Base-by-base conservation (phyloP, 2,329 filamentous ascomycete species). In the Xylaria sp. region DNA sequence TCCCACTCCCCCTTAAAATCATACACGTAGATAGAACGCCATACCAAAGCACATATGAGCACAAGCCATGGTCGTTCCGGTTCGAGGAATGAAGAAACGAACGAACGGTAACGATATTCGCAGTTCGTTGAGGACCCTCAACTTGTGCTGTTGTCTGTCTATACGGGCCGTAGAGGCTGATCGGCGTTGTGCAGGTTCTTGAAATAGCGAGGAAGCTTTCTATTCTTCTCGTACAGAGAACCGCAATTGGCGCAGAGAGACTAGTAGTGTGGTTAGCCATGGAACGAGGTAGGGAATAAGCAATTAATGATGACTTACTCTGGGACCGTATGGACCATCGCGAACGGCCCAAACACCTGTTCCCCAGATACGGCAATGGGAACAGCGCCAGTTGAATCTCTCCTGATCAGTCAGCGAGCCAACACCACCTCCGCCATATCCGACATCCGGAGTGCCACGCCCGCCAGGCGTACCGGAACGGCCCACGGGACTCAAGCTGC, bases 181-280 rank as follows among this genome's bases (percentile, higher is more conserved):
- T 65, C 63, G 42, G 19, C n/a, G 2, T 44, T 37, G 57, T 92
- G 91, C 52, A 93, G 78, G 62, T 87, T 83, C 70, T 86, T 86
- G 2, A 85, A 86, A 87, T 88, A 92, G 34, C 86, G 84, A 7
- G 93, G 92, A 0, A 96, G 80, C 65, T 87, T 87, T 75, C 90
- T 88, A 74, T 95, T 90, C 57, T 91, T 87, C 75, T 97, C 93
- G 72, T 90, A 97, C 18, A 93, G 77, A 67, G 92, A 87, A 59
- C 92, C 93, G 73, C 93, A 97, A 73, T 96, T 97, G 75, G 92
- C 90, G 78, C 93, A 97, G 3, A 97, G 84, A 35, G 90, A 89
- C 90, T 92, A 66, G 35, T 61, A 65, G 16, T 16, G 16, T 16
- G 16, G 16, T 16, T 16, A 16, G 16, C 16, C 16, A 16, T 16